A percentile compares a stretch with the other conserved stretches of the same genome.
Conservation (phyloP, 1,284 basidiomycete genomes). For the Xerocomus minutiporus region DNA sequence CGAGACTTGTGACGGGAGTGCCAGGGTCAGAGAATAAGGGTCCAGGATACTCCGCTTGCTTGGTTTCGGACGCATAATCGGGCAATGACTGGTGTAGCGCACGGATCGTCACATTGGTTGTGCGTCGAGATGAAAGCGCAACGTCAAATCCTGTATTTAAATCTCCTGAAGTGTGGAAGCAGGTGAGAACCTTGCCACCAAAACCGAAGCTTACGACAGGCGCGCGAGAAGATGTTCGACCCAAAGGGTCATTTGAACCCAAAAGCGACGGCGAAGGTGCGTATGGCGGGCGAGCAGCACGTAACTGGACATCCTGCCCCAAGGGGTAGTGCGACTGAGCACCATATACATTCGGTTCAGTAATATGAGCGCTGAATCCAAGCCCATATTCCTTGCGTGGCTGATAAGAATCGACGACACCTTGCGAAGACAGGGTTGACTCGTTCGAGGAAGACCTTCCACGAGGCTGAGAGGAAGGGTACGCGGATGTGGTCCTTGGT, state of each 20-base stretch:
- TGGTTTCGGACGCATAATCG: constrained; percentile 56
- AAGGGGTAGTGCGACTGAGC: constrained; percentile 13
- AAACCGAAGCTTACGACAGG: constrained; percentile 88
- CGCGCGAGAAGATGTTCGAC: constrained; percentile 65
- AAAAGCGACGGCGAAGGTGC: constrained; percentile 73
- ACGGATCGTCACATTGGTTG: constrained; percentile 67
- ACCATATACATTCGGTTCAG: constrained; percentile 20
- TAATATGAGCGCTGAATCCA: constrained; percentile 18
- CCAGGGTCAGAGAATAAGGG: constrained; percentile 79
- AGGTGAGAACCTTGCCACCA: constrained; percentile 81
- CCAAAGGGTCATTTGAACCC: constrained; percentile 79
- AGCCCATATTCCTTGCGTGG: constrained; percentile 31
- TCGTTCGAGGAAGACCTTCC: constrained; percentile 48
- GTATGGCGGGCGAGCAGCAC: constrained; percentile 50
- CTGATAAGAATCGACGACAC: constrained; percentile 16
- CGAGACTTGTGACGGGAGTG: constrained; percentile 59
- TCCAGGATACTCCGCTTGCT: constrained; percentile 70
- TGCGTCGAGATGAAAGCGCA: constrained; percentile 66
- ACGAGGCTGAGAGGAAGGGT: constrained; percentile 27
- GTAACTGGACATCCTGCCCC: constrained; percentile 42
- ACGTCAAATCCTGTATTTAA: constrained; percentile 74
- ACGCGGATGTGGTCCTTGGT: constrained; percentile 14
- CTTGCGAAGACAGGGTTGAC: constrained; percentile 43
- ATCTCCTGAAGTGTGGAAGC: constrained; percentile 72
- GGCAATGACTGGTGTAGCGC: constrained; percentile 66